phyloP scores from a whole-genome alignment of 768 basidiomycete genomes.

The Leccinum aurantiacum region DNA sequence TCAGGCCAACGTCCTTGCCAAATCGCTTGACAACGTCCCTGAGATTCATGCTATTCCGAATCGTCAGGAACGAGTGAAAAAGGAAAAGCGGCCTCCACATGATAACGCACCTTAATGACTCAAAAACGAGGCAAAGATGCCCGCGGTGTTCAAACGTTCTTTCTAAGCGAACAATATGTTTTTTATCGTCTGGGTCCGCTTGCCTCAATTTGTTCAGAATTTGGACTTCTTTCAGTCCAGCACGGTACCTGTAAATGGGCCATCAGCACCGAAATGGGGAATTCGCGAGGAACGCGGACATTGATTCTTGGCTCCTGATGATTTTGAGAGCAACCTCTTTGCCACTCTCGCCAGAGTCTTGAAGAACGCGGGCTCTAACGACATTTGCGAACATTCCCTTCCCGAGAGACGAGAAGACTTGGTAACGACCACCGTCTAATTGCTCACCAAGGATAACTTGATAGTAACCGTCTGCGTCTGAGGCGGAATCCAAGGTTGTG shows the following conservation, averaged over 20 bases:
- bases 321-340: conserved; percentile 98
- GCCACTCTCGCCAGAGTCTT: conserved; percentile 54
- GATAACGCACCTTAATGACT: conserved; percentile 74
- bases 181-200: conserved; percentile 95
- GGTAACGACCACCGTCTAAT: conserved; percentile 88
- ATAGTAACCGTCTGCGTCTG: conserved; percentile 96
- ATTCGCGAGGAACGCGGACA: conserved; percentile 54
- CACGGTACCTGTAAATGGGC: conserved; percentile 71
- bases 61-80: conserved; percentile 13
- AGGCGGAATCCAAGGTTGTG: conserved; percentile 83
- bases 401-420: conserved; percentile 92
- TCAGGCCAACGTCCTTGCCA: conserved; percentile 96
- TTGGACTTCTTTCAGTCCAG: conserved; percentile 88
- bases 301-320: conserved; percentile 91
- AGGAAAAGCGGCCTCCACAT: conserved; percentile 4
- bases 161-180: conserved; percentile 91
- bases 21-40: conserved; percentile 98
- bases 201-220: conserved; percentile 85
- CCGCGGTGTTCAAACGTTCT: conserved; percentile 96
- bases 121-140: conserved; percentile 94
- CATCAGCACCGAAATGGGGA: conserved; percentile 5
- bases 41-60: conserved; percentile 80
- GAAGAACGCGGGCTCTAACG: conserved; percentile 81
- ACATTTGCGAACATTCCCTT: conserved; percentile 99
- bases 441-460: conserved; percentile 92